Evolutionary conservation across 1,139 yeast species (phyloP).

Genomic region (Pichia sp.): DNA sequence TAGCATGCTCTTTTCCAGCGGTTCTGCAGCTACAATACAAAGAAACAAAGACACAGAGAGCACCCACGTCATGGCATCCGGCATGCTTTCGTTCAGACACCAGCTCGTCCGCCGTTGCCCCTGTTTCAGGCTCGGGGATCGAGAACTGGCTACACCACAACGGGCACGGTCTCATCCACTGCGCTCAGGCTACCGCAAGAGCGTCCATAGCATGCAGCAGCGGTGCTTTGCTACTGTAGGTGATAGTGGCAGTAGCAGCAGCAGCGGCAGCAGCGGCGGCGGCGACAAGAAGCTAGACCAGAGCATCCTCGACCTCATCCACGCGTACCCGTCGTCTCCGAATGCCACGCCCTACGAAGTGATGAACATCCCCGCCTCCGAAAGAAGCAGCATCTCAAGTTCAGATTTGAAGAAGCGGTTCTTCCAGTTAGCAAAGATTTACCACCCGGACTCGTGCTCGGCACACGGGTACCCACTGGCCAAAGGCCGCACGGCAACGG

Average conservation of each 20-base stretch:
- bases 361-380: slow-evolving; percentile 46
- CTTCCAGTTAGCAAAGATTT: slow-evolving; percentile 64
- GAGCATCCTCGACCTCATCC: slow-evolving; percentile 24
- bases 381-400: slow-evolving; percentile 27
- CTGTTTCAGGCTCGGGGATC: slow-evolving; percentile 1
- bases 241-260: not conserved
- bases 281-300: slow-evolving; percentile 17
- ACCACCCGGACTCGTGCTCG: slow-evolving; percentile 73
- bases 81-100: not conserved
- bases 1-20: not conserved
- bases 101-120: not conserved
- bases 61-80: not conserved
- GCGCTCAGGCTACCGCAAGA: not conserved
- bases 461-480: slow-evolving; percentile 21
- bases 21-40: not conserved
- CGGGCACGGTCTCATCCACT: not conserved
- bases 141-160: not conserved
- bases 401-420: slow-evolving; percentile 50
- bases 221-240: no score
- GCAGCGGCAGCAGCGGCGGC: not conserved
- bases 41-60: not conserved
- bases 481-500: not conserved
- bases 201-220: no score
- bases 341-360: slow-evolving; percentile 75
- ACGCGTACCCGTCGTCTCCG: slow-evolving; percentile 46